A percentile compares a stretch with the other conserved stretches of the same genome.
phyloP scores from a whole-genome alignment of 164 flowering plant genomes.

The Taxillus chinensis region DNA sequence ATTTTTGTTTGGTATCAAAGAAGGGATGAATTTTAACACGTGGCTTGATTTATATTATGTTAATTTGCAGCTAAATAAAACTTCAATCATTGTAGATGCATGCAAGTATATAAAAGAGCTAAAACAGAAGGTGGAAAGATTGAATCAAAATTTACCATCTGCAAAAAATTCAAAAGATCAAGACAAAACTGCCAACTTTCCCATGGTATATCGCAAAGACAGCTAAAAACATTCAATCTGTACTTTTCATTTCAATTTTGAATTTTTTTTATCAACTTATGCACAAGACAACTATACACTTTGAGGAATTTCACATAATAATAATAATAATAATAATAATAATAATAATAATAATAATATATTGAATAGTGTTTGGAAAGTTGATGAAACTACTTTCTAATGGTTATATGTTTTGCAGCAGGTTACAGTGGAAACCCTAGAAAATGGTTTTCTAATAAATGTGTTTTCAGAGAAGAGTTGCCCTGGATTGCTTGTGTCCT shows the following conservation, averaged over 20 bases:
- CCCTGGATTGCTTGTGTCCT: constrained; percentile 43
- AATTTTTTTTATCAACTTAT: no score
- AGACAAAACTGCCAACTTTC: constrained; percentile 8
- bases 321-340: no score
- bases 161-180: constrained; percentile 17
- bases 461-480: constrained; percentile 35
- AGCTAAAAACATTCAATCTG: no score
- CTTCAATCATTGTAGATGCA: constrained; percentile 75
- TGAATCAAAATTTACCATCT: constrained; percentile 50
- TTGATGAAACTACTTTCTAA: background rate
- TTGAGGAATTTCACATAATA: no score
- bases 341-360: background rate
- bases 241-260: no score
- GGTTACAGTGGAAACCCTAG: constrained; percentile 53
- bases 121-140: constrained; percentile 63
- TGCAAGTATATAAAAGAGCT: constrained; percentile 71
- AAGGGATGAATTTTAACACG: no score
- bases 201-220: constrained; percentile 11
- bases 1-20: no score
- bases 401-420: constrained; percentile 7
- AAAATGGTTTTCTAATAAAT: constrained; percentile 40
- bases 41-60: background rate
- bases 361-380: background rate
- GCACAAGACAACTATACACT: no score
- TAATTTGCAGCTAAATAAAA: constrained; percentile 41